Percentiles rank a stretch among this genome's conserved stretches.
These are phyloP conservation scores for Podaxis sp. DNA, from an alignment of 768 basidiomycete genomes.

Conservation along the genomic window DNA sequence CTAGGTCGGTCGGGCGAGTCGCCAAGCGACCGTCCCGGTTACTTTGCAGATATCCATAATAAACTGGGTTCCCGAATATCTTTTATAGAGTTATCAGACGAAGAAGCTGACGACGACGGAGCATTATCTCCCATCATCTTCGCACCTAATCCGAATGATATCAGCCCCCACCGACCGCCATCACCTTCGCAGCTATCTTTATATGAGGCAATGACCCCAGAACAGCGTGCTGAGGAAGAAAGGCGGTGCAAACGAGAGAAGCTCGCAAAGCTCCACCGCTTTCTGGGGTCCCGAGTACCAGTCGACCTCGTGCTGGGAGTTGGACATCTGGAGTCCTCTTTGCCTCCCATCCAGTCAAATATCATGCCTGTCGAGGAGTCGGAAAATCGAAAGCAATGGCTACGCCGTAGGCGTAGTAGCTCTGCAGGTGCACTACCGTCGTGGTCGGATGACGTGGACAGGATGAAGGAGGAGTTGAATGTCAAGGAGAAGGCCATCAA, in stretches of 20 bases:
- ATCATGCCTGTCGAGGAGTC: conserved; percentile 10
- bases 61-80: conserved; percentile 36
- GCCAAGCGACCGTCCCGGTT: conserved; percentile 15
- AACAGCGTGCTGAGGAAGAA: conserved; percentile 56
- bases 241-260: conserved; percentile 68
- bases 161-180: conserved; percentile 23
- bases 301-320: conserved; percentile 58
- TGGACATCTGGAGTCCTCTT: conserved; percentile 24
- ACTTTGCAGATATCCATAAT: conserved; percentile 13
- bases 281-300: conserved; percentile 80
- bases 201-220: conserved; percentile 43
- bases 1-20: conserved; percentile 13
- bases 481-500: conserved; percentile 75
- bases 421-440: conserved; percentile 40
- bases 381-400: conserved; percentile 35
- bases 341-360: conserved; percentile 2
- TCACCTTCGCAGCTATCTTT: conserved; percentile 43
- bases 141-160: conserved; percentile 14
- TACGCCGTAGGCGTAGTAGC: conserved; percentile 51
- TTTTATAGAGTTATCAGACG: conserved; percentile 70
- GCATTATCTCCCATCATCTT: conserved; percentile 26
- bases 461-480: conserved; percentile 66
- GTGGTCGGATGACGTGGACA: conserved; percentile 55
- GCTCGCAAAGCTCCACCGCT: conserved; percentile 79
- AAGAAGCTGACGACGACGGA: conserved; percentile 36